Conservation (phyloP, 1,139 yeast genomes). For the Meyerozyma sp. region DNA sequence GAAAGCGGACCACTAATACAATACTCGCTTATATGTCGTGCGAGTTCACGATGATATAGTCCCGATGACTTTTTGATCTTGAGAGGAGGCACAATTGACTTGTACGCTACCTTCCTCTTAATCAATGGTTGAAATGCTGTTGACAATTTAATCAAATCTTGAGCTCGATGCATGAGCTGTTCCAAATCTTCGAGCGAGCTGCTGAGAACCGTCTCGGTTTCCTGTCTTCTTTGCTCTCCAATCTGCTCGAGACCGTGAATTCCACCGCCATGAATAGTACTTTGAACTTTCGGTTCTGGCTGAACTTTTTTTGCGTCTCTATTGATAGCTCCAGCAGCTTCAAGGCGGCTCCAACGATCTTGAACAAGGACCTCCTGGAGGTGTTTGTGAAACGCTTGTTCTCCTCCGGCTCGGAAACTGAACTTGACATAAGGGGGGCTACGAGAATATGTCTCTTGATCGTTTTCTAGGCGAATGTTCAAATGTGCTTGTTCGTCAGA, state of each 20-base stretch:
- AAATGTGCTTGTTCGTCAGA: constrained; percentile 8
- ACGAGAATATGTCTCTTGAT: constrained; percentile 28
- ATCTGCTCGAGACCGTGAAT: constrained; percentile 65
- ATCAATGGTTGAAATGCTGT: constrained; percentile 38
- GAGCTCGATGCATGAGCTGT: constrained; percentile 71
- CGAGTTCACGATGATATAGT: constrained; percentile 32
- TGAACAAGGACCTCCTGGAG: constrained; percentile 40
- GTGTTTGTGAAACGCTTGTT: constrained; percentile 38
- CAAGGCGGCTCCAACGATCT: constrained; percentile 39
- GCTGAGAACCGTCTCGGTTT: constrained; percentile 59
- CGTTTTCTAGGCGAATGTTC: constrained; percentile 22
- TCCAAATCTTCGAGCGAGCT: constrained; percentile 74
- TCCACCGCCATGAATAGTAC: constrained; percentile 32
- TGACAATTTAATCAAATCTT: constrained; percentile 60
- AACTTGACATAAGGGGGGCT: constrained; percentile 42
- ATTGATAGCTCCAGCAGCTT: constrained; percentile 34
- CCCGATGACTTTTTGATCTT: constrained; percentile 24
- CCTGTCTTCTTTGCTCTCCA: constrained; percentile 51
- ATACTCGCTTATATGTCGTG: constrained; percentile 50
- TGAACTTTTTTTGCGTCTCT: constrained; percentile 27
- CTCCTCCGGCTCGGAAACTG: constrained; percentile 62
- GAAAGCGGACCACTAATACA: constrained; percentile 31
- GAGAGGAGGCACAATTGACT: constrained; percentile 23
- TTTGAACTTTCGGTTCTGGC: not conserved
- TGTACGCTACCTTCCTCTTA: constrained; percentile 10